phyloP scores from a whole-genome alignment of 202 grass and related monocot genomes.

The Hordeum pubiflorum region DNA sequence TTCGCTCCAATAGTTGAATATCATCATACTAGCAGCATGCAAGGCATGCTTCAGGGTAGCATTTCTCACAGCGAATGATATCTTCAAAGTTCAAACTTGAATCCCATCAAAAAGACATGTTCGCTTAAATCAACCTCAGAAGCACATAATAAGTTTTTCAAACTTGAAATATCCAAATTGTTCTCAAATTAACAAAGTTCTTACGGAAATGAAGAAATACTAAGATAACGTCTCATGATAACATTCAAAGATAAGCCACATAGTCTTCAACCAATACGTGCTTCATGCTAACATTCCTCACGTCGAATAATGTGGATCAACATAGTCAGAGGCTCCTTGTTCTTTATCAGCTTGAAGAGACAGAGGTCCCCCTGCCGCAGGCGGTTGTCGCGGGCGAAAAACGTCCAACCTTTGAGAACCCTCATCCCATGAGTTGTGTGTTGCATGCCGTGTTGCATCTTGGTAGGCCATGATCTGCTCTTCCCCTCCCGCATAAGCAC shows the following conservation, averaged over 20 bases:
- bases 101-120: no score
- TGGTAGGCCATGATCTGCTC: background rate
- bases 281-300: background rate
- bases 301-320: background rate
- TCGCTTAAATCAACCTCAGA: no score
- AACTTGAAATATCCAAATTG: no score
- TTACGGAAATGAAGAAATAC: no score
- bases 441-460: background rate
- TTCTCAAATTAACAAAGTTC: no score
- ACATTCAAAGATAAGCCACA: background rate
- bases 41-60: no score
- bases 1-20: no score
- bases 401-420: background rate
- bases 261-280: background rate
- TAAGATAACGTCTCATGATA: no score
- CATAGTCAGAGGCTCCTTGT: background rate
- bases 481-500: background rate
- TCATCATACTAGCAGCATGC: no score
- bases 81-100: no score
- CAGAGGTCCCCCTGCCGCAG: background rate
- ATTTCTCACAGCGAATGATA: no score
- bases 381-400: background rate
- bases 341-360: background rate
- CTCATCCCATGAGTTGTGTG: background rate
- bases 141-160: no score